phyloP scores from a whole-genome alignment of 2,329 filamentous ascomycete species.

The Talaromyces sp. region DNA sequence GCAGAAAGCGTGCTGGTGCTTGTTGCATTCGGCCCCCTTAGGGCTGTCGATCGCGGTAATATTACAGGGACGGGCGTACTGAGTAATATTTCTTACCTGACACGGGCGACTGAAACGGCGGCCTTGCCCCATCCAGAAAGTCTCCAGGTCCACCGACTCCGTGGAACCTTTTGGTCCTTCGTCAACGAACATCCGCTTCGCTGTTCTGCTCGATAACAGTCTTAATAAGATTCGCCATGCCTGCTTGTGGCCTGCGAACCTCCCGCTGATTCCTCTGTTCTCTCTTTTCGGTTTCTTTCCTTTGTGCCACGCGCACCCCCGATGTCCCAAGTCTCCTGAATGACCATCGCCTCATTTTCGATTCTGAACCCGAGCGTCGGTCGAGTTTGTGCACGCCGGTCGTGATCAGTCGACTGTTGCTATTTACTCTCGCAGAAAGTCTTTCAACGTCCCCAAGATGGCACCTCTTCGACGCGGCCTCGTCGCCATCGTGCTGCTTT shows the following conservation, averaged over 20 bases:
- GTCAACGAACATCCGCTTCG: not conserved
- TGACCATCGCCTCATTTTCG: not conserved
- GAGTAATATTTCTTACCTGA: not conserved
- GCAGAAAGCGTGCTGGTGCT: not conserved
- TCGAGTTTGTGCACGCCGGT: not conserved
- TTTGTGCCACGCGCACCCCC: not conserved
- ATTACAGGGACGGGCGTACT: not conserved
- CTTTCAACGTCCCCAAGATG: not conserved
- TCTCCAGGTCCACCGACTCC: not conserved
- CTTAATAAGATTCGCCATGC: not conserved
- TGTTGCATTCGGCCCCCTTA: not conserved
- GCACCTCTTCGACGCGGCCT: conserved; percentile 5
- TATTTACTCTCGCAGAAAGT: not conserved
- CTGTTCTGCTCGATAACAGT: not conserved
- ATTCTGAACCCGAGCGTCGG: no score
- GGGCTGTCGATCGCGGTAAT: not conserved
- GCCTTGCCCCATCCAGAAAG: not conserved
- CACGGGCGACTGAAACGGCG: not conserved
- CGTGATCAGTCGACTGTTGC: not conserved
- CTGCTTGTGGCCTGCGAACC: not conserved
- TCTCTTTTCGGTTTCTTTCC: not conserved
- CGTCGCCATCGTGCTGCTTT: conserved; percentile 3
- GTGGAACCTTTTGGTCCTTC: not conserved
- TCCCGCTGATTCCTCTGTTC: not conserved
- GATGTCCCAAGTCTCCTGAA: not conserved